Conservation (phyloP, 2,329 filamentous ascomycete species). For the Epichloe hybrida region DNA sequence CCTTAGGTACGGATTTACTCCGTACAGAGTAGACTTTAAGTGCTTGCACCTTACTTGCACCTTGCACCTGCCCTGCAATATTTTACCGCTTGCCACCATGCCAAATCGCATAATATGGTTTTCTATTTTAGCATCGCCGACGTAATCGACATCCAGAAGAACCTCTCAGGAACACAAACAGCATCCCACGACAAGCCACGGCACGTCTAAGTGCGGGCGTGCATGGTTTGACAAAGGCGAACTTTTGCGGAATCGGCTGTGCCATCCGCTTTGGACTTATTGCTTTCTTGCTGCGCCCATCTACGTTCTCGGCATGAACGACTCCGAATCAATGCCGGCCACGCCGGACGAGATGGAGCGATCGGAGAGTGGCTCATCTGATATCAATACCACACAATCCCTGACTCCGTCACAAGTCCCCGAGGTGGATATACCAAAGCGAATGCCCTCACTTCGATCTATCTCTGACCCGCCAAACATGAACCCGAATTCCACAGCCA, state of each 20-base stretch:
- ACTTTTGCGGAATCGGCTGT: constrained; percentile 2
- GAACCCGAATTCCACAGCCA: constrained; percentile 70
- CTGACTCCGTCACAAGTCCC: constrained; percentile 33
- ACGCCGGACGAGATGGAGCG: constrained; percentile 33
- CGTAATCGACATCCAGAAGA: background rate
- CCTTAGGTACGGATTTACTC: too few species aligned
- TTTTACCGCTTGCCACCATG: too few species aligned
- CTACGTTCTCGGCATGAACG: constrained; percentile 10
- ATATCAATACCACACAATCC: constrained; percentile 26
- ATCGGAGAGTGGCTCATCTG: constrained; percentile 15
- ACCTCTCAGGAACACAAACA: background rate
- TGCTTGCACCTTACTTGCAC: too few species aligned
- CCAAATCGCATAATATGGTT: too few species aligned
- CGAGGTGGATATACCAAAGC: constrained; percentile 25
- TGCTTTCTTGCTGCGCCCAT: constrained; percentile 1
- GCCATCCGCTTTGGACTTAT: constrained; percentile 4
- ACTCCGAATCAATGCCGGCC: constrained; percentile 26
- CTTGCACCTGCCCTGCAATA: too few species aligned
- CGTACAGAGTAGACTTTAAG: too few species aligned
- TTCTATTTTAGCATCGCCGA: too few species aligned
- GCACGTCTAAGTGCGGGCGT: background rate
- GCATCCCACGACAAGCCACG: background rate
- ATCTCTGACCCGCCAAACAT: constrained; percentile 50
- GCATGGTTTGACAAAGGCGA: constrained; percentile 4
- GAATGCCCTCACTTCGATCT: constrained; percentile 46